Base-by-base conservation (phyloP, 768 basidiomycete species). In the Gymnopilus dilepis region DNA sequence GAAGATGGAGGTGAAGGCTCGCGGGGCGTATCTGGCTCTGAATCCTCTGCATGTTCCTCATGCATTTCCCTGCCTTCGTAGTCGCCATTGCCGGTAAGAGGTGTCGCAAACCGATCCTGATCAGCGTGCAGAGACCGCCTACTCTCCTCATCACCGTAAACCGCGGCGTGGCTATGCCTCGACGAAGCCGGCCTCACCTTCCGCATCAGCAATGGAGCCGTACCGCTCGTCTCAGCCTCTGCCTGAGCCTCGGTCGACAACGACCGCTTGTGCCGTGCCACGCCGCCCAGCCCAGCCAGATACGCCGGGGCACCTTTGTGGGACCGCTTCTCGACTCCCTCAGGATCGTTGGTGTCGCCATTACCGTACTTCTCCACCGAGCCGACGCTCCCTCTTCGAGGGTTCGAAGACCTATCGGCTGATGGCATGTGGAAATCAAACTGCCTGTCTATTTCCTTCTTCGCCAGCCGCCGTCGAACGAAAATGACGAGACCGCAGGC, bases 301-400 rank as follows among this genome's bases (percentile, higher is more conserved):
- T 41, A 50, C 26, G 22, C 15, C 15, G 48, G 24, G 24, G 34
- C 12, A 22, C 13, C 24, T n/a, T 15, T 34, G 21, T 38, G 21
- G 13, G 13, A 28, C n/a, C n/a, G 21, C 31, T 34, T 28, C n/a
- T 9, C 28, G 3, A 13, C 43, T 26, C 43, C 43, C 6, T 13
- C 43, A 26, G n/a, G 12, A 22, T 34, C 30, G 38, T 51, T 48
- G 1, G 40, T 34, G 15, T 47, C 26, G 17, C 47, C 37, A 42
- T 51, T n/a, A n/a, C 47, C 33, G 47, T 52, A 59, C 24, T 60
- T 60, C 42, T 60, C 59, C n/a, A 53, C 52, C 12, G 28, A 53
- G 8, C 50, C 59, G 6, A 42, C 41, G 30, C 45, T 48, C 1
- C 12, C 26, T 17, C 45, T 30, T 8, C 30, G 26, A 28, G 3